These are phyloP conservation scores for Penicillium sp. DNA, from an alignment of 2,329 filamentous ascomycete species.

Conservation along the genomic window DNA sequence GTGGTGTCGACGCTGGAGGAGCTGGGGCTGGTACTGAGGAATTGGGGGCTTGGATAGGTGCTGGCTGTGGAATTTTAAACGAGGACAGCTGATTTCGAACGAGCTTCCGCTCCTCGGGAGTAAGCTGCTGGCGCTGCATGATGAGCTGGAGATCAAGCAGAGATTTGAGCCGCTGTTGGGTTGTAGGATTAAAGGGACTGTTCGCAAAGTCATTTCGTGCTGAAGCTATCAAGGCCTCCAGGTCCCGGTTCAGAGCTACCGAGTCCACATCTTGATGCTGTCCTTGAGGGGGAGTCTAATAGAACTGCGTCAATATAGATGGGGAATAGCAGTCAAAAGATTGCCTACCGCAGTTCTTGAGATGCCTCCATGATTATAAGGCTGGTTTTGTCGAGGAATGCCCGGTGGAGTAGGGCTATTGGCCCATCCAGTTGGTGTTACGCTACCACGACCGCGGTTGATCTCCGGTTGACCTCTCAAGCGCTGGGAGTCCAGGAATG, in stretches of 20 bases:
- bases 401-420: conserved; percentile 73
- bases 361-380: conserved; percentile 29
- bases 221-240: conserved; percentile 72
- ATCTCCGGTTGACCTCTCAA: conserved; percentile 58
- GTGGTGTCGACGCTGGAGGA: conserved; percentile 43
- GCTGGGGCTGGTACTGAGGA: conserved; percentile 31
- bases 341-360: conserved; percentile 16
- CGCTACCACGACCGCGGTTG: conserved; percentile 51
- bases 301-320: conserved; percentile 6
- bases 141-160: conserved; percentile 81
- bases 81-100: conserved; percentile 83
- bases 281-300: conserved; percentile 26
- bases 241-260: conserved; percentile 78
- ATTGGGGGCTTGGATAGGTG: conserved; percentile 13
- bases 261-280: conserved; percentile 51
- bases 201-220: conserved; percentile 73
- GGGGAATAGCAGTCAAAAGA: background rate
- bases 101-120: conserved; percentile 76
- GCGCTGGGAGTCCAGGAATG: conserved; percentile 48
- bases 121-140: conserved; percentile 74
- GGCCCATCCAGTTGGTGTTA: conserved; percentile 62
- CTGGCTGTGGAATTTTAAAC: conserved; percentile 54
- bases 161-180: conserved; percentile 78
- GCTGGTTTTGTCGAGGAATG: conserved; percentile 38
- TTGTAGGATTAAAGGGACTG: conserved; percentile 72